Evolutionary conservation across 2,329 filamentous ascomycete genomes (phyloP).

Genomic region (Blumeria graminis): DNA sequence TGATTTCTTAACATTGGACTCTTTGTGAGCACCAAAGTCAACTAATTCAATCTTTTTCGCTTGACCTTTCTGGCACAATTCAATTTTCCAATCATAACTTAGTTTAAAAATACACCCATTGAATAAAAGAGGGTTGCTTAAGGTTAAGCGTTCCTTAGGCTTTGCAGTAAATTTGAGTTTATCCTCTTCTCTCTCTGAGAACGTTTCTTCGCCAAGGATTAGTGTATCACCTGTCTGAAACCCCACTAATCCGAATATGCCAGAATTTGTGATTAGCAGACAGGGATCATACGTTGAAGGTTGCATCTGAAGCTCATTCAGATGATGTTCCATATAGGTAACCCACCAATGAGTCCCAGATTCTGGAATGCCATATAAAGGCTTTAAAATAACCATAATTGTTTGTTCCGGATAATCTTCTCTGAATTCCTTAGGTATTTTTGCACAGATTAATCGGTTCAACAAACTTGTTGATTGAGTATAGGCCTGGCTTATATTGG

Average conservation of each 20-base stretch:
- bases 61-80: background rate
- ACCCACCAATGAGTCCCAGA: conserved; percentile 1
- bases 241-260: background rate
- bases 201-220: background rate
- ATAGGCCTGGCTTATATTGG: background rate
- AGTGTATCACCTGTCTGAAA: background rate
- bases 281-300: background rate
- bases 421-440: background rate
- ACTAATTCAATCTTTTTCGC: background rate
- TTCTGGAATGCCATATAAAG: background rate
- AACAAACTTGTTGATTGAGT: background rate
- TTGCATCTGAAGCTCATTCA: background rate
- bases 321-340: background rate
- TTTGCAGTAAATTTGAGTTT: background rate
- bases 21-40: background rate
- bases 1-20: background rate
- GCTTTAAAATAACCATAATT: background rate
- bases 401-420: background rate
- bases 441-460: background rate
- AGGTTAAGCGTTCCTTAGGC: background rate
- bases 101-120: background rate
- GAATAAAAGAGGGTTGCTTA: background rate
- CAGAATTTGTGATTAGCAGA: background rate
- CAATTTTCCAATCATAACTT: background rate
- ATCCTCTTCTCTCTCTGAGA: background rate